phyloP scores from a whole-genome alignment of 345 rosid genomes.

The Aquilaria yunnanensis region DNA sequence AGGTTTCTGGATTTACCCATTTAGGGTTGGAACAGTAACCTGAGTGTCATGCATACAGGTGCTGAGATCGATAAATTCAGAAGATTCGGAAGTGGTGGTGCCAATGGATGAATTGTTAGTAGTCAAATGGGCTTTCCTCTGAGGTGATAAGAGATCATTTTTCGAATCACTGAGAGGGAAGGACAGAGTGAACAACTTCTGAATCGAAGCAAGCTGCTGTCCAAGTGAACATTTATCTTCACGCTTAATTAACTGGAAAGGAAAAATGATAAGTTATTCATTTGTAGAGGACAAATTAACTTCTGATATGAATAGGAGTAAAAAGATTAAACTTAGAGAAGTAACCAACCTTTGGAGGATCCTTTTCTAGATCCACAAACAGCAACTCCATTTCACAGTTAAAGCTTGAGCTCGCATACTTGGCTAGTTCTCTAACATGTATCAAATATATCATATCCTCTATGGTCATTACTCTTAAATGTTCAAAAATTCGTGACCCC shows the following conservation, averaged over 20 bases:
- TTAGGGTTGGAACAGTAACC: slow-evolving; percentile 79
- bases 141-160: slow-evolving; percentile 19
- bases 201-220: slow-evolving; percentile 45
- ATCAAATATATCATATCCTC: slow-evolving; percentile 90
- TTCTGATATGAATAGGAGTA: background rate
- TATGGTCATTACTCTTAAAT: slow-evolving; percentile 65
- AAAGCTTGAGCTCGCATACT: slow-evolving; percentile 55
- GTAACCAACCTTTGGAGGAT: slow-evolving; percentile 79
- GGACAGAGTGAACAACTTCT: slow-evolving; percentile 43
- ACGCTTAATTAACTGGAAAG: slow-evolving; percentile 51
- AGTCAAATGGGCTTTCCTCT: slow-evolving; percentile 9
- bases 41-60: slow-evolving; percentile 59
- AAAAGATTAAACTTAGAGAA: background rate
- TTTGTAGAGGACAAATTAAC: slow-evolving; percentile 4
- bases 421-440: slow-evolving; percentile 47
- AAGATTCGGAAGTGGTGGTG: slow-evolving; percentile 33
- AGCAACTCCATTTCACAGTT: slow-evolving; percentile 37
- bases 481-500: slow-evolving; percentile 50
- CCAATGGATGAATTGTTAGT: slow-evolving; percentile 20
- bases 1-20: slow-evolving; percentile 44
- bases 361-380: slow-evolving; percentile 72
- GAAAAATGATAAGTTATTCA: slow-evolving; percentile 11
- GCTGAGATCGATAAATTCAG: slow-evolving; percentile 61
- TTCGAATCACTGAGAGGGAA: slow-evolving; percentile 35
- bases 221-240: slow-evolving; percentile 34